Conservation (phyloP, 495 filamentous ascomycete genomes). For the Penicillium silybi region DNA sequence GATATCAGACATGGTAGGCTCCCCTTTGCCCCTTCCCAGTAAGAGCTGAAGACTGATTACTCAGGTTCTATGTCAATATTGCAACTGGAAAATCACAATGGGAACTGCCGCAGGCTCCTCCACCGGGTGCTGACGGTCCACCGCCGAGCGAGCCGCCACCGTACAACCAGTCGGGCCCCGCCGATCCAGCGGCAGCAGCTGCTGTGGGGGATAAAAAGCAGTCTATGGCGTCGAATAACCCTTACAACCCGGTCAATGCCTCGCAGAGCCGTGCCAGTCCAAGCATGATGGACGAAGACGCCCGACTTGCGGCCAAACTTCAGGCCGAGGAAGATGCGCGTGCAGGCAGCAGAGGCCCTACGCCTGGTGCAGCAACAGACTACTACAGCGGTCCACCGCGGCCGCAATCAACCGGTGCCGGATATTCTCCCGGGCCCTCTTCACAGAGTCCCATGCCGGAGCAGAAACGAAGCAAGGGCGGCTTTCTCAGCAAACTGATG, state of each 20-base stretch:
- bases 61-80: slow-evolving; percentile 84
- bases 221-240: slow-evolving; percentile 57
- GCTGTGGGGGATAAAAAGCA: slow-evolving; percentile 52
- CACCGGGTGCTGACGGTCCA: slow-evolving; percentile 34
- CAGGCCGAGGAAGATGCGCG: slow-evolving; percentile 80
- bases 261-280: slow-evolving; percentile 11
- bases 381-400: slow-evolving; percentile 39
- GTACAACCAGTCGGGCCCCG: slow-evolving; percentile 49
- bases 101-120: slow-evolving; percentile 67
- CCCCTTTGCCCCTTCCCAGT: neutral
- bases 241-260: slow-evolving; percentile 39
- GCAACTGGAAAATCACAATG: slow-evolving; percentile 85
- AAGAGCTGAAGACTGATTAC: neutral
- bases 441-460: slow-evolving; percentile 20
- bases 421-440: slow-evolving; percentile 23
- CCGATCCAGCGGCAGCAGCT: slow-evolving; percentile 28
- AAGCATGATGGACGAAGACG: slow-evolving; percentile 61
- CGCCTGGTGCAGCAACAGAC: slow-evolving; percentile 33
- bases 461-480: slow-evolving; percentile 35
- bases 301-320: slow-evolving; percentile 66
- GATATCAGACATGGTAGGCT: slow-evolving; percentile 73
- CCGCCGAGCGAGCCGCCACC: slow-evolving; percentile 58
- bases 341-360: slow-evolving; percentile 27
- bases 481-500: slow-evolving; percentile 49
- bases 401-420: slow-evolving; percentile 19